A percentile compares a stretch with the other conserved stretches of the same genome.
phyloP scores from a whole-genome alignment of 306 rosid species.

The Rosa rugosa region DNA sequence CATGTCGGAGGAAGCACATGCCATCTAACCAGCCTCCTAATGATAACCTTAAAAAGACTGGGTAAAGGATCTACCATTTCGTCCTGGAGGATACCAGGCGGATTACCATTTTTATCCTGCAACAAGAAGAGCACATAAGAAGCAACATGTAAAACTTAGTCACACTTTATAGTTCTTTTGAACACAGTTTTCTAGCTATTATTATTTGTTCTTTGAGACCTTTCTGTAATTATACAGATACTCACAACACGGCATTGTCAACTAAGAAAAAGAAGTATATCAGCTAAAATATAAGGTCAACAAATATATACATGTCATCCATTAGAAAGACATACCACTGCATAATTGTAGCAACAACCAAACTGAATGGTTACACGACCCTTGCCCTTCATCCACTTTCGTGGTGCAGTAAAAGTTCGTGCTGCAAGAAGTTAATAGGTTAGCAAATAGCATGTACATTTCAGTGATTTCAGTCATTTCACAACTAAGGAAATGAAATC shows the following conservation, averaged over 20 bases:
- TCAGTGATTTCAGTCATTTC: background rate
- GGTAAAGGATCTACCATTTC: constrained; percentile 77
- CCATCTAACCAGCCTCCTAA: constrained; percentile 80
- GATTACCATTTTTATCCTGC: constrained; percentile 90
- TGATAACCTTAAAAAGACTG: constrained; percentile 85
- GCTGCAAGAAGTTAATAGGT: constrained; percentile 52
- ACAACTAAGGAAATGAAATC: constrained; percentile 11
- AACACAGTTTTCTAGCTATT: constrained; percentile 14
- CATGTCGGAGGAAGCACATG: constrained; percentile 88
- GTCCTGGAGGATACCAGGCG: constrained; percentile 75
- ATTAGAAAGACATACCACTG: constrained; percentile 50
- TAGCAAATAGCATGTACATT: constrained; percentile 8
- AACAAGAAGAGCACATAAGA: constrained; percentile 20
- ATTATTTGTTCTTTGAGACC: background rate
- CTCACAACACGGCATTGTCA: constrained; percentile 7
- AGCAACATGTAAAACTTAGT: constrained; percentile 1
- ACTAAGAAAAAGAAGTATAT: background rate
- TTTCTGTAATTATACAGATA: background rate
- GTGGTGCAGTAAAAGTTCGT: constrained; percentile 82
- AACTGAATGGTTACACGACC: constrained; percentile 92
- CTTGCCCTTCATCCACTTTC: constrained; percentile 97
- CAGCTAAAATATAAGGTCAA: background rate
- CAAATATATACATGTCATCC: background rate
- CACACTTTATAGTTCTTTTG: constrained; percentile 12
- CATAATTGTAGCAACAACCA: constrained; percentile 97